phyloP scores from a whole-genome alignment of 1,284 basidiomycete species.

The Apiotrichum porosum region DNA sequence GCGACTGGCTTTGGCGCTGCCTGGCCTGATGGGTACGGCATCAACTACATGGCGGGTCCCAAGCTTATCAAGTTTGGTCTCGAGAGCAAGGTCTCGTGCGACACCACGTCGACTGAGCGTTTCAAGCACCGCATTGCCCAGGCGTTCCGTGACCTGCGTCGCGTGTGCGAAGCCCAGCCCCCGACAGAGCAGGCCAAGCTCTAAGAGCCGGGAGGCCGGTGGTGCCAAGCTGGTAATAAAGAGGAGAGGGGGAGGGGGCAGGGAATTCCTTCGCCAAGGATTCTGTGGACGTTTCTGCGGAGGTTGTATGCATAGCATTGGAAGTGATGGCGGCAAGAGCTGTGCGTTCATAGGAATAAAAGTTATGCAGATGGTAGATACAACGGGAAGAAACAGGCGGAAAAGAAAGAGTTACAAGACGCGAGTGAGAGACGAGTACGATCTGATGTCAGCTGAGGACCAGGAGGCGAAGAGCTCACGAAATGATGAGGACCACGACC shows the following conservation, averaged over 20 bases:
- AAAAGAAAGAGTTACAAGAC: constrained; percentile 24
- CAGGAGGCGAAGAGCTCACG: constrained; percentile 21
- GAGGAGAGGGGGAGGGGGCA: not conserved
- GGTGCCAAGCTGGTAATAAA: not conserved
- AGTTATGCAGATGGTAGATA: not conserved
- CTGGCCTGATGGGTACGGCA: constrained; percentile 81
- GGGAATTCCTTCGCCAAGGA: not conserved
- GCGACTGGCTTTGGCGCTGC: constrained; percentile 85
- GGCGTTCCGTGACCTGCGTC: constrained; percentile 68
- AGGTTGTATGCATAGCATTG: not conserved
- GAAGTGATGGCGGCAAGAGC: not conserved
- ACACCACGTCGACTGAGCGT: constrained; percentile 63
- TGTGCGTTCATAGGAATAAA: not conserved
- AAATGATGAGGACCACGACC: constrained; percentile 61
- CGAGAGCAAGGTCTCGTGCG: constrained; percentile 76
- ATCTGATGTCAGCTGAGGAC: constrained; percentile 16
- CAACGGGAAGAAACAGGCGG: not conserved
- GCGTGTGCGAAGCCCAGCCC: constrained; percentile 52
- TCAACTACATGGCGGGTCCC: constrained; percentile 82
- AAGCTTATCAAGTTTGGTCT: constrained; percentile 88
- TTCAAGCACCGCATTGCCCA: constrained; percentile 67
- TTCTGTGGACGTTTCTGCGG: not conserved
- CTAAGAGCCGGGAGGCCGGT: constrained; percentile 4
- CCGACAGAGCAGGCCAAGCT: constrained; percentile 27
- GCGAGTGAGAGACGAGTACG: constrained; percentile 41